phyloP scores from a whole-genome alignment of 768 basidiomycete species.

The Russula dissimulans region DNA sequence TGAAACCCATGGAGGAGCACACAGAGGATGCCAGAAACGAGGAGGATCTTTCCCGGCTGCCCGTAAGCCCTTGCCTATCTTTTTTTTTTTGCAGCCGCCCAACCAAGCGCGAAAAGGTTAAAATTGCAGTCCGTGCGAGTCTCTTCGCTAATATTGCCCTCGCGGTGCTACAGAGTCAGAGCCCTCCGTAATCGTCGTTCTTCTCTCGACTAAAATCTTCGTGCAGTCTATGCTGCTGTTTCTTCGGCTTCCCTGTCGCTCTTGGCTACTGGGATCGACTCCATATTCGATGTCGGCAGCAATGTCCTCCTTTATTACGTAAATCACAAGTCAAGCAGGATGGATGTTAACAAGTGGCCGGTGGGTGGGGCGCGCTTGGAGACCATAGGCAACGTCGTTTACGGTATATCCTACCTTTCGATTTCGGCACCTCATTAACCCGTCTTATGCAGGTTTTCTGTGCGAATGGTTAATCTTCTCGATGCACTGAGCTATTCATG shows the following conservation, averaged over 20 bases:
- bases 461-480: constrained; percentile 22
- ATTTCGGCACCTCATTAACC: background rate
- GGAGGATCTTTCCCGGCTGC: constrained; percentile 54
- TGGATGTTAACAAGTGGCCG: constrained; percentile 86
- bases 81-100: background rate
- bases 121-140: constrained; percentile 80
- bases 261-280: constrained; percentile 84
- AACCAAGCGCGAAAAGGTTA: constrained; percentile 45
- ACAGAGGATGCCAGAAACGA: constrained; percentile 71
- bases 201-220: background rate
- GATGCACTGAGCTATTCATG: background rate
- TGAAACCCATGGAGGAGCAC: constrained; percentile 88
- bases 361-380: constrained; percentile 85
- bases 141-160: constrained; percentile 68
- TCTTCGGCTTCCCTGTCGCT: constrained; percentile 77
- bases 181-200: background rate
- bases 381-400: constrained; percentile 83
- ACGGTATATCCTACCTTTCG: constrained; percentile 38
- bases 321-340: constrained; percentile 56
- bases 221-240: constrained; percentile 82
- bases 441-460: constrained; percentile 38
- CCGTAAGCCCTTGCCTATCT: constrained; percentile 36
- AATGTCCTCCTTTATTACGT: constrained; percentile 76
- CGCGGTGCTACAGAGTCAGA: constrained; percentile 60
- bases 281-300: constrained; percentile 76